These are phyloP conservation scores for Nicotiana knightiana DNA, from an alignment of 257 asterid genomes.

Conservation along the genomic window DNA sequence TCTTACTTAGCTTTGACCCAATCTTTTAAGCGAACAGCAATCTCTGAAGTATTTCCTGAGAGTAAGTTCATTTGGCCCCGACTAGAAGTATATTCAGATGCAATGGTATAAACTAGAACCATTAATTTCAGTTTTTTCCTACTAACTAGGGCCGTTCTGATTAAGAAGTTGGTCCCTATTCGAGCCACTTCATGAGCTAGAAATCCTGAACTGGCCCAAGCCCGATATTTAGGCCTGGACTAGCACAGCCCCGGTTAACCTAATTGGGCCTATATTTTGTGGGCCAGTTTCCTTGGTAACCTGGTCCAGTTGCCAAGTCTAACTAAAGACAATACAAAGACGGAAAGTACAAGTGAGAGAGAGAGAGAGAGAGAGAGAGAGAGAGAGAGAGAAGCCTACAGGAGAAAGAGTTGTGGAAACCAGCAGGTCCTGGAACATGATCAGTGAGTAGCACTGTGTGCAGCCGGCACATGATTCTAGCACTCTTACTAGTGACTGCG, in stretches of 20 bases:
- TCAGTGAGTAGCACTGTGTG: constrained; percentile 59
- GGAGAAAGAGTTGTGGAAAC: constrained; percentile 90
- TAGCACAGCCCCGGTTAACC: background rate
- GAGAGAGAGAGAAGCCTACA: constrained; percentile 48
- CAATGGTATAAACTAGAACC: background rate
- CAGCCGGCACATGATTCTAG: constrained; percentile 72
- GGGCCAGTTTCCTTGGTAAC: background rate
- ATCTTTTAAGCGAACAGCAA: background rate
- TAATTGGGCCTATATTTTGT: background rate
- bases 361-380: constrained; percentile 10
- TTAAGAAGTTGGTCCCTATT: background rate
- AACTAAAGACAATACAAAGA: background rate
- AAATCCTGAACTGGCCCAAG: background rate
- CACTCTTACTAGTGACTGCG: constrained; percentile 75
- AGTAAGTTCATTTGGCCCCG: constrained; percentile 2
- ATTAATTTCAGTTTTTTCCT: background rate
- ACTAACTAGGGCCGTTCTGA: background rate
- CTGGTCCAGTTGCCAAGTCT: background rate
- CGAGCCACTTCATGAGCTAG: background rate
- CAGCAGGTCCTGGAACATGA: constrained; percentile 91
- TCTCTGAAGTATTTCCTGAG: background rate
- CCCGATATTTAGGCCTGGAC: background rate
- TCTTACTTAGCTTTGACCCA: constrained; percentile 1
- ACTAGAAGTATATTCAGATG: background rate
- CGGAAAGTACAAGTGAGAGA: background rate